Conservation (phyloP, 2,329 filamentous ascomycete species). For the Septoria linicola region DNA sequence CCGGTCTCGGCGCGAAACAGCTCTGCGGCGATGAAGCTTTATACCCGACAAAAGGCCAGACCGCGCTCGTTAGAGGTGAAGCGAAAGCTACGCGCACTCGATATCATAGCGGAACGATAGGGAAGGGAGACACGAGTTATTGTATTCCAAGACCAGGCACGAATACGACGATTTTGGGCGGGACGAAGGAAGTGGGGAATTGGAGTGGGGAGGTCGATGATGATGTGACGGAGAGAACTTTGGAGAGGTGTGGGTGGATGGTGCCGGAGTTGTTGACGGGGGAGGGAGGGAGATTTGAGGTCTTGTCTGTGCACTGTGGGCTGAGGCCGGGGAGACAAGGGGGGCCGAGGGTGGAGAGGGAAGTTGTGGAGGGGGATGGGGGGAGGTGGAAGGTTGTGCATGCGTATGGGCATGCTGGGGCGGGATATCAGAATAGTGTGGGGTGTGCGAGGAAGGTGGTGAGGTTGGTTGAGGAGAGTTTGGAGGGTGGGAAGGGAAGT, state of each 20-base stretch:
- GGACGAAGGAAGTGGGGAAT: constrained; percentile 44
- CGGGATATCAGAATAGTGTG: constrained; percentile 42
- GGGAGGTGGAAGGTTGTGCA: constrained; percentile 42
- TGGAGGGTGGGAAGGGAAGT: constrained; percentile 17
- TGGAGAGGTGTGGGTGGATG: constrained; percentile 39
- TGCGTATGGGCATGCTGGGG: constrained; percentile 51
- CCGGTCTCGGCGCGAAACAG: constrained; percentile 42
- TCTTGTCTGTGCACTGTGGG: constrained; percentile 46
- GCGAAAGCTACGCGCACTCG: constrained; percentile 36
- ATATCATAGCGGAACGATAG: constrained; percentile 26
- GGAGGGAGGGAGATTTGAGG: constrained; percentile 43
- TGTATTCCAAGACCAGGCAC: constrained; percentile 45
- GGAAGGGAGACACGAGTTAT: constrained; percentile 39
- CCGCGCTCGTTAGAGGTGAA: constrained; percentile 47
- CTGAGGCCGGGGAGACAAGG: constrained; percentile 47
- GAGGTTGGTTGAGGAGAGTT: constrained; percentile 32
- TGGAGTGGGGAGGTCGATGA: constrained; percentile 39
- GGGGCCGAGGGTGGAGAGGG: constrained; percentile 45
- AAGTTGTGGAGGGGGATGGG: constrained; percentile 35
- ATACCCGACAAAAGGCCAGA: constrained; percentile 49
- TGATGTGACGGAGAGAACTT: constrained; percentile 39
- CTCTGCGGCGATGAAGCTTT: constrained; percentile 41
- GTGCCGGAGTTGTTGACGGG: constrained; percentile 40
- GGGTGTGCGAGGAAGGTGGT: constrained; percentile 33
- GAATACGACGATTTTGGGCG: constrained; percentile 46